Evolutionary conservation across 305 asterid genomes (phyloP).

Genomic region (Solanum aculeatissimum): DNA sequence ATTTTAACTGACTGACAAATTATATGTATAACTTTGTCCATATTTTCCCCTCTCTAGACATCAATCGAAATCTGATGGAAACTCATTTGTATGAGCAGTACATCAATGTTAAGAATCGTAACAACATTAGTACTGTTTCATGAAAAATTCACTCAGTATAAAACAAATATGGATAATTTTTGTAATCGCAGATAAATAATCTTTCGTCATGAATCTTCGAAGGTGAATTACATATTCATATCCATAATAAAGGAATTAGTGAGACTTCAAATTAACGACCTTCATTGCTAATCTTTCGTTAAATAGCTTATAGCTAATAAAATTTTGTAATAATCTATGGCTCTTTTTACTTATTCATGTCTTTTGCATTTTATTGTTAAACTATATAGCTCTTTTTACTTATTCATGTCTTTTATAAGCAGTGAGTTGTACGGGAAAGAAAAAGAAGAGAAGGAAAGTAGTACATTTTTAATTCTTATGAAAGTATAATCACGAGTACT

Average conservation of each 20-base stretch:
- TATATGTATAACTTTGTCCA: no score
- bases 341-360: neutral
- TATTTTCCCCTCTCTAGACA: neutral
- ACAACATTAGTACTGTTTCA: neutral
- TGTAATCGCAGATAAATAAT: no score
- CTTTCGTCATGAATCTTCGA: no score
- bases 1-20: no score
- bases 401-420: neutral
- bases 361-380: neutral
- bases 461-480: neutral
- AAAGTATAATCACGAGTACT: no score
- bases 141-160: neutral
- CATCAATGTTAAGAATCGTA: neutral
- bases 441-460: neutral
- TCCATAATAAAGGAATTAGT: no score
- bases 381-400: no score
- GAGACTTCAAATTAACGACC: no score
- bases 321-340: neutral
- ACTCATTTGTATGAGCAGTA: neutral
- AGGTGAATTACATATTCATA: no score
- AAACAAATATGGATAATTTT: no score
- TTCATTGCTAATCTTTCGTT: neutral
- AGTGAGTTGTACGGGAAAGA: neutral
- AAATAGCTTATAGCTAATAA: neutral
- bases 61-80: neutral